These are phyloP conservation scores for Daldinia eschscholtzii DNA, from an alignment of 2,329 filamentous ascomycete genomes.

Conservation along the genomic window DNA sequence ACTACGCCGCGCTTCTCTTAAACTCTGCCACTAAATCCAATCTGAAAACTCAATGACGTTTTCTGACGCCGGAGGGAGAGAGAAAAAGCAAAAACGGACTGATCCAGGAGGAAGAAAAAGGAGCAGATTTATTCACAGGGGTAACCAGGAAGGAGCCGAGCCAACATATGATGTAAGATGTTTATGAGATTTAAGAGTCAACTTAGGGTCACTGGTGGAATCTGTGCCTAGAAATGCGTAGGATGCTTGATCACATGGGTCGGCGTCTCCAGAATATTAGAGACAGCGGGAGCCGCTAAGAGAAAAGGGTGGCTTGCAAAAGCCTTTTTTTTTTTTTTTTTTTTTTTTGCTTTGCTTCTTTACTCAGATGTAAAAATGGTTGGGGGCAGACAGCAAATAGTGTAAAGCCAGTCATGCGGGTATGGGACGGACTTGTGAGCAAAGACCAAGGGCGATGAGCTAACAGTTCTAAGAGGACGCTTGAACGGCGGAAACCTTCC, in stretches of 20 bases:
- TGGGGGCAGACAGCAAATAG: constrained; percentile 32
- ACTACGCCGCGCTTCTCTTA: constrained; percentile 26
- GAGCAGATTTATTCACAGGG: constrained; percentile 32
- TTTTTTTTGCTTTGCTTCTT: constrained; percentile 16
- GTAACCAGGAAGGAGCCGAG: constrained; percentile 34
- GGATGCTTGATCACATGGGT: constrained; percentile 45
- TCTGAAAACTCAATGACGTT: constrained; percentile 11
- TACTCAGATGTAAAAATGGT: constrained; percentile 27
- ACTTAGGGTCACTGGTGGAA: constrained; percentile 42
- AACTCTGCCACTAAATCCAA: constrained; percentile 27
- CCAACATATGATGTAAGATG: constrained; percentile 43
- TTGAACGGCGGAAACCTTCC: constrained; percentile 42
- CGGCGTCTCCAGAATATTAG: constrained; percentile 42
- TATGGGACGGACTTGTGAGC: constrained; percentile 41
- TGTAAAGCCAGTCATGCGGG: constrained; percentile 40
- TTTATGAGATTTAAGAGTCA: constrained; percentile 39
- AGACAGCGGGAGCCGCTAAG: constrained; percentile 39
- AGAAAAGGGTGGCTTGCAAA: constrained; percentile 43
- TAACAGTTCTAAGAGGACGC: constrained; percentile 29
- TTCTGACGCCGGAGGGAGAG: constrained; percentile 10
- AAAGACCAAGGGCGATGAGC: constrained; percentile 30
- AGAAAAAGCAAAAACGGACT: constrained; percentile 28
- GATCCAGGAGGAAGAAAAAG: constrained; percentile 41
- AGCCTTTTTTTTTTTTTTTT: neutral
- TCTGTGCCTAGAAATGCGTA: constrained; percentile 33